Conservation (phyloP, 2,329 filamentous ascomycete species). For the Talaromyces islandicus region DNA sequence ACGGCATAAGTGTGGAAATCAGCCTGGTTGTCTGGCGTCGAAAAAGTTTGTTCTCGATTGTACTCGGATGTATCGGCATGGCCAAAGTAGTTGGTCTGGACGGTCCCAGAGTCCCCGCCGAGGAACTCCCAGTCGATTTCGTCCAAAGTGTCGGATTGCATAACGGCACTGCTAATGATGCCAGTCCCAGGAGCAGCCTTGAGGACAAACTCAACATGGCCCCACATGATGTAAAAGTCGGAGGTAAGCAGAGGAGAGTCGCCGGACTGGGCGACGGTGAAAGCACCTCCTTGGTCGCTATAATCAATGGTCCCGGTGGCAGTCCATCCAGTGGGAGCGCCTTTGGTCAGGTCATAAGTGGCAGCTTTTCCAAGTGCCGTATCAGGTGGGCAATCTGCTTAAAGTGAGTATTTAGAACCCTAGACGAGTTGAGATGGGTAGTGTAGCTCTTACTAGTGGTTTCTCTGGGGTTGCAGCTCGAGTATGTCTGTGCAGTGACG, state of each 20-base stretch:
- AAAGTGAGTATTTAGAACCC: constrained; percentile 2
- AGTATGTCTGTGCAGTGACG: constrained; percentile 38
- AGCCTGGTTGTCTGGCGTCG: constrained; percentile 61
- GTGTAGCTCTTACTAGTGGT: constrained; percentile 16
- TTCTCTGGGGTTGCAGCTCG: constrained; percentile 37
- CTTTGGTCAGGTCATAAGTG: constrained; percentile 74
- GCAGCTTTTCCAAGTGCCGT: constrained; percentile 79
- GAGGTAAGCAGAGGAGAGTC: constrained; percentile 82
- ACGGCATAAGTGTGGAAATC: constrained; percentile 80
- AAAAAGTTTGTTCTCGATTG: constrained; percentile 79
- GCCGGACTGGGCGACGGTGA: constrained; percentile 71
- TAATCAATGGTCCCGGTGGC: constrained; percentile 65
- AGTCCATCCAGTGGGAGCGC: constrained; percentile 72
- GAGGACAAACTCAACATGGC: constrained; percentile 76
- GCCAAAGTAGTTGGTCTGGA: constrained; percentile 97
- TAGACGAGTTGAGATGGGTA: background rate
- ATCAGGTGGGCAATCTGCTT: constrained; percentile 63
- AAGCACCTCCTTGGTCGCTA: constrained; percentile 66
- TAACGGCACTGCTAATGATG: constrained; percentile 86
- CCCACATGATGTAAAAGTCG: constrained; percentile 99
- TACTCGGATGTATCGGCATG: constrained; percentile 82
- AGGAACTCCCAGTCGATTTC: constrained; percentile 99
- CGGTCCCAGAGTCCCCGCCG: constrained; percentile 65
- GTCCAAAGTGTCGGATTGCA: constrained; percentile 87
- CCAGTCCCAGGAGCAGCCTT: constrained; percentile 82